Conservation (phyloP, 75 land plant genomes). For the Sequoia sempervirens region DNA sequence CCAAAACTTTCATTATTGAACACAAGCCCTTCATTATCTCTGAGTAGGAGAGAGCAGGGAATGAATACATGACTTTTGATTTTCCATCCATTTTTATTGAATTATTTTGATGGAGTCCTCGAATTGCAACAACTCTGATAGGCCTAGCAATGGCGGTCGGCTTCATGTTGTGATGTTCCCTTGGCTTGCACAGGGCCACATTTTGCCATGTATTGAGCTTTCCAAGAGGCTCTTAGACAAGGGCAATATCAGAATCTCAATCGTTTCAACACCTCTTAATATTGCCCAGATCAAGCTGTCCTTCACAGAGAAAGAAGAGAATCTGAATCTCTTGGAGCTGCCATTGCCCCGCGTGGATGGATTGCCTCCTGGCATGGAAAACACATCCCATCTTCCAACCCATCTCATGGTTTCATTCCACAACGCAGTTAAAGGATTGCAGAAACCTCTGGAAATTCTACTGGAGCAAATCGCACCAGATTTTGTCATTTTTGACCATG, state of each 20-base stretch:
- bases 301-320: not conserved
- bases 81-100: not conserved
- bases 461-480: not conserved
- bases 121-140: not conserved
- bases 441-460: not conserved
- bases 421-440: not conserved
- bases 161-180: constrained; percentile 8
- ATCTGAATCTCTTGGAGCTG: not conserved
- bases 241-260: not conserved
- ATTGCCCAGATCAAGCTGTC: not conserved
- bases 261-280: not conserved
- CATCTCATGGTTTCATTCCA: not conserved
- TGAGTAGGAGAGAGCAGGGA: not conserved
- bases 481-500: not conserved
- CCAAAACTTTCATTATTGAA: too few species aligned
- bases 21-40: not conserved
- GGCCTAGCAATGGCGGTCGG: not conserved
- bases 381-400: not conserved
- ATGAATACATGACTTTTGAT: not conserved
- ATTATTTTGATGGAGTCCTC: not conserved
- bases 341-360: not conserved
- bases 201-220: constrained; percentile 16
- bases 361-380: not conserved
- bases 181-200: constrained; percentile 11
- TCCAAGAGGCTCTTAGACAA: constrained; percentile 3